A percentile compares a stretch with the other conserved stretches of the same genome.
phyloP scores from a whole-genome alignment of 306 rosid genomes.

The Pterocarpus macrocarpus region DNA sequence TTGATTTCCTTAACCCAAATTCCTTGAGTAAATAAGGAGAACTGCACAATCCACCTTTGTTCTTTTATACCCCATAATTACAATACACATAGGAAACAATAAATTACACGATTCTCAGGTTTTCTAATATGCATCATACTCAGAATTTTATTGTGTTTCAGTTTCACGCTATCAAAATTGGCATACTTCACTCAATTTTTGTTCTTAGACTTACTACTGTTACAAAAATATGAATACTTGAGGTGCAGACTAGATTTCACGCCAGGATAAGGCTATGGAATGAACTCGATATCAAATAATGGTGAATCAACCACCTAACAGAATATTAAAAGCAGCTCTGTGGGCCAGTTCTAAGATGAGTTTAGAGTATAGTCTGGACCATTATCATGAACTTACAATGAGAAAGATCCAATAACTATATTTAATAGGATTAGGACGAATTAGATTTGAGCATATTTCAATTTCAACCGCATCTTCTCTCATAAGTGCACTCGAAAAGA shows the following conservation, averaged over 20 bases:
- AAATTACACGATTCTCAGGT: background rate
- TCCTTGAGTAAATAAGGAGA: too few species aligned
- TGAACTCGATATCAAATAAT: conserved; percentile 37
- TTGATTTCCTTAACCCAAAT: too few species aligned
- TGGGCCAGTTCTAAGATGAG: conserved; percentile 10
- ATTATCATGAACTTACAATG: background rate
- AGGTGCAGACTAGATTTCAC: background rate
- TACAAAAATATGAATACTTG: background rate
- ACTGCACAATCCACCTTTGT: background rate
- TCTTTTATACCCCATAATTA: background rate
- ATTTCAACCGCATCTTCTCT: background rate
- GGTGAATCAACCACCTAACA: conserved; percentile 42
- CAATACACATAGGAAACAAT: background rate
- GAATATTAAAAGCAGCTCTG: conserved; percentile 26
- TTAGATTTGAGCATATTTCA: background rate
- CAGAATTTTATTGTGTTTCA: background rate
- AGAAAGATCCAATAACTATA: conserved; percentile 4
- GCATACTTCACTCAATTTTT: background rate
- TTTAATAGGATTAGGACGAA: conserved; percentile 15
- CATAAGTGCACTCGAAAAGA: background rate
- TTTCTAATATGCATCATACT: background rate
- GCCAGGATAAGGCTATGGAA: background rate
- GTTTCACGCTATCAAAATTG: background rate
- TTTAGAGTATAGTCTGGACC: conserved; percentile 28
- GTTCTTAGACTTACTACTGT: background rate